Percentiles rank a stretch among this genome's conserved stretches.
Conservation (phyloP, 2,329 filamentous ascomycete genomes). For the Dryadomyces sulphureus region DNA sequence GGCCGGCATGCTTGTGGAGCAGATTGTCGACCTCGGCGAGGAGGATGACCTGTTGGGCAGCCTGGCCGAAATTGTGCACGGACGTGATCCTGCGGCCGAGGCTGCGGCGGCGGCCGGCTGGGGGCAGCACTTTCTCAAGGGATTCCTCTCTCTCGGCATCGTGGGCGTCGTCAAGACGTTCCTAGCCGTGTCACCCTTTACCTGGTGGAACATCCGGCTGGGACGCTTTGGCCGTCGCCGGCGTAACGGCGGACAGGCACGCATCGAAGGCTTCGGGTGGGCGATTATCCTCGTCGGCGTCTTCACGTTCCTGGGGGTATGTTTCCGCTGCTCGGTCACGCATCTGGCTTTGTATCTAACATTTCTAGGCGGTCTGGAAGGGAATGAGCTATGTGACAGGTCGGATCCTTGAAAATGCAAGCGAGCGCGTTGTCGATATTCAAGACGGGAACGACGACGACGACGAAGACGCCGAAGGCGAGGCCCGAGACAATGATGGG, state of each 20-base stretch:
- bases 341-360: conserved; percentile 17
- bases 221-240: conserved; percentile 35
- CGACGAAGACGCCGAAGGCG: conserved; percentile 39
- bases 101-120: conserved; percentile 34
- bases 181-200: conserved; percentile 57
- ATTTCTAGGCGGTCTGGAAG: conserved; percentile 61
- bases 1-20: conserved; percentile 41
- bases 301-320: conserved; percentile 60
- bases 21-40: conserved; percentile 28
- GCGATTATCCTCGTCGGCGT: conserved; percentile 68
- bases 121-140: conserved; percentile 76
- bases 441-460: conserved; percentile 45
- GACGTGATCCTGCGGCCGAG: conserved; percentile 24
- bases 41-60: conserved; percentile 13
- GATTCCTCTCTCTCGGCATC: conserved; percentile 76
- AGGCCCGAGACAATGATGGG: conserved; percentile 18
- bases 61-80: not conserved
- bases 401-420: conserved; percentile 58
- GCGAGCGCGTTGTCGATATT: conserved; percentile 71
- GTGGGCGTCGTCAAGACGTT: conserved; percentile 74
- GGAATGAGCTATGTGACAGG: conserved; percentile 60
- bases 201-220: conserved; percentile 61
- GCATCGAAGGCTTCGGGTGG: conserved; percentile 67
- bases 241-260: conserved; percentile 55
- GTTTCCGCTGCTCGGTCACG: conserved; percentile 18